Evolutionary conservation across 2,329 filamentous ascomycete genomes (phyloP), one percentile per base, ranked within the genome.

Genomic region (Beauveria bassiana): DNA sequence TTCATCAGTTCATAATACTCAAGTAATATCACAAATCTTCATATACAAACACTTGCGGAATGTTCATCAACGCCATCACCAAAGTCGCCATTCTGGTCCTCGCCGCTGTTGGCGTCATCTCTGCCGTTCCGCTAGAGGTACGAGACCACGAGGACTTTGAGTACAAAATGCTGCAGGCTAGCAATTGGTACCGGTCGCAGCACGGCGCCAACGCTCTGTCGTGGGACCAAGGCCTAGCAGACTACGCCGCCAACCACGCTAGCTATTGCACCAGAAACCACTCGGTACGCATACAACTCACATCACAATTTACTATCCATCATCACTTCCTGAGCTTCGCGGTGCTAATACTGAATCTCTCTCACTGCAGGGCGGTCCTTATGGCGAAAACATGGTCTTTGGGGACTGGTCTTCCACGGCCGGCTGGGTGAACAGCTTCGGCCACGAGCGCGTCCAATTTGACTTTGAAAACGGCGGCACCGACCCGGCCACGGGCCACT

Each of bases 181-280:
- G 96, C 84, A 96, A 96, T 76, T 70, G 86, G 57, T 90, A 92
- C 77, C 91, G 92, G 65, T 75, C 80, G 70, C 93, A 92, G 77
- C 90, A 96, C 80, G 86, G 86, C 14, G 85, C 85, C 49, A 70
- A 74, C 18, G 80, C 78, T 43, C 68, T 96, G 49, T 71, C 70
- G 50, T 96, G 89, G 87, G 80, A 85, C 67, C 70, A 77, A 6
- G 74, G 75, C 47, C 81, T 89, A 61, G 86, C 84, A 62, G 70
- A 71, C 63, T 88, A 81, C 64, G 90, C 91, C 47, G 67, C 77
- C 50, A 73, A 75, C 57, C 82, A 87, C 61, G 90, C 89, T 59
- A 68, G 79, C 38, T 80, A 72, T 38, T 93, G 90, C 74, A 77
- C 80, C 45, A 91, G 90, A 66, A 79, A 76, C 20, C 43, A 64